Base-by-base conservation (phyloP, 1,139 yeast genomes). In the Eremothecium gossypii region DNA sequence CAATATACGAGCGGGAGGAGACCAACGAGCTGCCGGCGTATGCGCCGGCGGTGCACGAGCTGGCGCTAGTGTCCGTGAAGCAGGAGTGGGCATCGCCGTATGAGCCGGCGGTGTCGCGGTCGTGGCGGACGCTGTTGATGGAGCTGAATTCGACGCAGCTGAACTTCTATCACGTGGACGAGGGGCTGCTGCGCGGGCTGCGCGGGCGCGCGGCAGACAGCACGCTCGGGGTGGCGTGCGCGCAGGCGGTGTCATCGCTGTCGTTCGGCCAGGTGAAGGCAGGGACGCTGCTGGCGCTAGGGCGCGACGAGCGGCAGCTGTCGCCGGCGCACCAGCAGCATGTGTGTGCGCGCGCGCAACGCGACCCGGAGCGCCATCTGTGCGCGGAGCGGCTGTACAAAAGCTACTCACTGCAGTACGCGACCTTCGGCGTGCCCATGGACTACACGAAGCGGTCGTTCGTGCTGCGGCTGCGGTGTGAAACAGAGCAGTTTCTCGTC, bases 121-220 rank as follows among this genome's bases (percentile, higher is more conserved):
- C 73, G n/a, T 82, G 91, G 91, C 76, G 69, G 53, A 67, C 71
- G 40, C 68, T 70, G 28, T 66, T 83, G 7, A 65, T 81, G 63
- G 91, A 83, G 54, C 63, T 83, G 30, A 83, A 83, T 61, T 78
- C 85, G 2, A 83, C 91, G 1, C 91, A 83, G 61, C 58, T 83
- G 30, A 83, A 82, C 58, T 67, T 83, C 41, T 82, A 82, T 56
- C 49, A 60, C 20, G 55, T 64, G 3, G 65, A 65, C 36, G 55
- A 58, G 5, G 41, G 45, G 1, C 39, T 60, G 33, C 52, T 57
- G 1, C 43, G 46, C 8, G 47, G 50, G 13, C 51, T 55, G 28
- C 49, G 44, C 33, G n/a, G 20, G 3, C n/a, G n/a, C 20, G 20
- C n/a, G 13, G 20, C 20, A 6, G 35, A 20, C 27, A 40, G 41